Base-by-base conservation (phyloP, 306 rosid genomes). In the Pterocarpus macrocarpus region DNA sequence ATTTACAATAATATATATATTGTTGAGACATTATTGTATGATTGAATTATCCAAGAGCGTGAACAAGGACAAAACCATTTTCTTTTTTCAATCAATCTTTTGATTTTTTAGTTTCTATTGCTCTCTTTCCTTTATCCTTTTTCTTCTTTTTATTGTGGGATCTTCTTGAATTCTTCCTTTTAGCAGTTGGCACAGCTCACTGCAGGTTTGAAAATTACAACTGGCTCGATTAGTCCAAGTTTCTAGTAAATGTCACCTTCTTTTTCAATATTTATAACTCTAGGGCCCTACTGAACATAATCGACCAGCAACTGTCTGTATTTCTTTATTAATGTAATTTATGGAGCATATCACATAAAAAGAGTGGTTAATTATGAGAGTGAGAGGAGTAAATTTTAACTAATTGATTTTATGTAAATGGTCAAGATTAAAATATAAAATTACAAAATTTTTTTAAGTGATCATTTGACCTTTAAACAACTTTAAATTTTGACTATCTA, bases 131-230 rank as follows among this genome's bases (percentile, higher is more conserved):
- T 50, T 71, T 22, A 71, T 49, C 71, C 50, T 41, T 41, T 39
- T 12, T 13, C 16, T 70, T 47, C 28, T 70, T 22, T 32, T 49
- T 69, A 34, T 44, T 33, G 61, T 65, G 71, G 50, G 71, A 15
- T 65, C 71, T 55, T 55, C 30, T 47, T 47, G 15, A 47, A 9
- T 62, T 28, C 38, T 41, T 39, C 32, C 12, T 65, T 36, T 65
- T 65, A 65, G 71, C 8, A 39, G 8, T 58, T 30, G 16, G 10
- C 57, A 6, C 80, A 30, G 34, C 80, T 61, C 80, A 75, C 53
- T 47, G 15, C 32, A 64, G 30, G 13, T 38, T 64, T 64, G 44
- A 35, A 73, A 38, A 4, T 73, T 17, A 38, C 53, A 43, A 74
- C n/a, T 28, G 36, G 5, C 3, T 30, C 69, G 12, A 30, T 43